Evolutionary conservation across 164 flowering plant genomes (phyloP).

Genomic region (Vitis rotundifolia): DNA sequence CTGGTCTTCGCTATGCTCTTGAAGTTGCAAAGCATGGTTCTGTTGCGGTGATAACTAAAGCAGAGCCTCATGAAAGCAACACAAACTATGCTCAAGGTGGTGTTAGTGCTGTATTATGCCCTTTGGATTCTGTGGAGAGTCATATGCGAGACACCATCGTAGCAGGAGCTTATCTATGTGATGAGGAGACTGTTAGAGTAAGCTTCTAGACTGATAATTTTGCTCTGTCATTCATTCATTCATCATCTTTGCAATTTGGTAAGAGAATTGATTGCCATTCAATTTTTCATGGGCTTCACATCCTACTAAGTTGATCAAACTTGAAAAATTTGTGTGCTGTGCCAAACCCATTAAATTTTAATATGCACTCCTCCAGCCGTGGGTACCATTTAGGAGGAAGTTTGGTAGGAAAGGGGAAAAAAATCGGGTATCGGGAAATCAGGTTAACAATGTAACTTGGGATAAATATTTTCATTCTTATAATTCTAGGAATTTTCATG

Average conservation of each 20-base stretch:
- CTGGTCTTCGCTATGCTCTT: constrained; percentile 94
- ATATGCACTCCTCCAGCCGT: too few relatives aligned
- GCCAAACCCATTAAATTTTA: too few relatives aligned
- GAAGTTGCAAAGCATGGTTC: constrained; percentile 93
- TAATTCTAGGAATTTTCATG: too few relatives aligned
- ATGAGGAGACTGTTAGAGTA: constrained; percentile 96
- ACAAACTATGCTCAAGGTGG: constrained; percentile 99
- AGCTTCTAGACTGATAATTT: constrained; percentile 16
- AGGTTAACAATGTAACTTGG: too few relatives aligned
- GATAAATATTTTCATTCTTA: too few relatives aligned
- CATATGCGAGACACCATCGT: constrained; percentile 93
- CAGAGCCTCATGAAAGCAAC: constrained; percentile 95
- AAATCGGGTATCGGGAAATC: too few relatives aligned
- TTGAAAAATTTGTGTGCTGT: too few relatives aligned
- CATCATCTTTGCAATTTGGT: not conserved
- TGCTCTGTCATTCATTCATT: not conserved
- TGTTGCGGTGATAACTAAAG: constrained; percentile 95
- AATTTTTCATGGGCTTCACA: too few relatives aligned
- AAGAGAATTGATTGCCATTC: too few relatives aligned
- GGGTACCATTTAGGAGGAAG: too few relatives aligned
- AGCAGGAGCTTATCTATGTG: constrained; percentile 97
- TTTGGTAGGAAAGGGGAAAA: too few relatives aligned
- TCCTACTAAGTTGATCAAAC: too few relatives aligned
- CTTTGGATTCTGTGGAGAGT: constrained; percentile 87
- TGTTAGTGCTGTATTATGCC: constrained; percentile 93